Evolutionary conservation across 208 protist species (phyloP).

Genomic region (Vickermania spadyakhi): DNA sequence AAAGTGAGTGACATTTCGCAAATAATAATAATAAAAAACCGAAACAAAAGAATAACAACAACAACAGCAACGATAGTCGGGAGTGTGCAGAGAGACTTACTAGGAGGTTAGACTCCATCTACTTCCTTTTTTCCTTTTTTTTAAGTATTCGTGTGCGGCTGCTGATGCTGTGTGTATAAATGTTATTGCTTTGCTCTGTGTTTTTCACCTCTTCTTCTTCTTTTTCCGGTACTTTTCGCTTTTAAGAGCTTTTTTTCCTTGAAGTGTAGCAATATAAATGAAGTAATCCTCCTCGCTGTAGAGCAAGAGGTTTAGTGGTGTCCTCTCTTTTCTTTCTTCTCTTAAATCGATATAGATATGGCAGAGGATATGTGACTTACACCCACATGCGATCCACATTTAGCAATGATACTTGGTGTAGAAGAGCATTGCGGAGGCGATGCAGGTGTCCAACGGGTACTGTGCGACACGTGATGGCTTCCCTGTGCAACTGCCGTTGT

Average conservation of each 20-base stretch:
- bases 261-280: not conserved
- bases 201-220: too few relatives aligned
- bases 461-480: not conserved
- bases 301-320: not conserved
- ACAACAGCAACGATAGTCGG: not conserved
- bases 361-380: not conserved
- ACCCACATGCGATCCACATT: not conserved
- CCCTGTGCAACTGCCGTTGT: not conserved
- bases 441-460: not conserved
- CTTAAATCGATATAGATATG: not conserved
- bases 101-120: too few relatives aligned
- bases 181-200: too few relatives aligned
- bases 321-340: not conserved
- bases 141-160: not conserved
- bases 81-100: too few relatives aligned
- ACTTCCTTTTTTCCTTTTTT: too few relatives aligned
- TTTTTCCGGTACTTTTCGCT: too few relatives aligned
- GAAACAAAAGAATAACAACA: not conserved
- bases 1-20: too few relatives aligned
- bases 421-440: not conserved
- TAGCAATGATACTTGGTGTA: not conserved
- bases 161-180: not conserved
- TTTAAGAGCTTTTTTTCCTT: too few relatives aligned
- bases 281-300: not conserved
- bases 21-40: conserved; percentile 1